Conservation (phyloP, 176 grass and related monocot species). For the Tillandsia fasciculata region DNA sequence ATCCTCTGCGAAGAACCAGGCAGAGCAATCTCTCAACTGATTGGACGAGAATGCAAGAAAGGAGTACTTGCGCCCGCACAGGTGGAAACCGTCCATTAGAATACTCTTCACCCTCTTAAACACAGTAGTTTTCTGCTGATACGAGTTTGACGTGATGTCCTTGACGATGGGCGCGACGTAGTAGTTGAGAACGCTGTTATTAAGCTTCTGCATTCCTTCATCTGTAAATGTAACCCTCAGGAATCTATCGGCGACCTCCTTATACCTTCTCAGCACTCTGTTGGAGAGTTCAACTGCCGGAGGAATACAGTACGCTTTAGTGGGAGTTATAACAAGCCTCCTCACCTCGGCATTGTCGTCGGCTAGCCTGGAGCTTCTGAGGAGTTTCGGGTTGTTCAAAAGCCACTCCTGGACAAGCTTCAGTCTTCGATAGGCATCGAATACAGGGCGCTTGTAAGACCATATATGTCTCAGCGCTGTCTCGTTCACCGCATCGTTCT, state of each 20-base stretch:
- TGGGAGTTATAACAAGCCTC: conserved; percentile 74
- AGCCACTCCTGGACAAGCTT: conserved; percentile 29
- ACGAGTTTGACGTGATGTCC: conserved; percentile 44
- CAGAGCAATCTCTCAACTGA: conserved; percentile 75
- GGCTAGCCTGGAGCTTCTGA: conserved; percentile 13
- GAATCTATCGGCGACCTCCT: conserved; percentile 52
- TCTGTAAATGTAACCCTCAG: conserved; percentile 91
- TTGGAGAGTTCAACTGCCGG: conserved; percentile 75
- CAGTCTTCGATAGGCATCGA: conserved; percentile 26
- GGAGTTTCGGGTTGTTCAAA: conserved; percentile 21
- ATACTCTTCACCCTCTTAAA: conserved; percentile 46
- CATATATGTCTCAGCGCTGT: conserved; percentile 41
- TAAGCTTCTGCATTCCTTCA: conserved; percentile 59
- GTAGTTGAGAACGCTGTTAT: conserved; percentile 57
- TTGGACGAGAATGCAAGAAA: conserved; percentile 87
- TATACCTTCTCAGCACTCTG: conserved; percentile 56
- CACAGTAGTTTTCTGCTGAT: conserved; percentile 67
- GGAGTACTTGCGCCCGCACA: conserved; percentile 69
- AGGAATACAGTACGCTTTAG: conserved; percentile 62
- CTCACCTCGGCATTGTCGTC: conserved; percentile 34
- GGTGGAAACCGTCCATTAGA: conserved; percentile 50
- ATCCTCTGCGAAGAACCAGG: conserved; percentile 85
- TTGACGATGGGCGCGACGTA: conserved; percentile 50
- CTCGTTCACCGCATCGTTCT: conserved; percentile 30
- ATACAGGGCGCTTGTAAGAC: conserved; percentile 31